phyloP scores from a whole-genome alignment of 1,284 basidiomycete genomes.

The Naganishia albida region DNA sequence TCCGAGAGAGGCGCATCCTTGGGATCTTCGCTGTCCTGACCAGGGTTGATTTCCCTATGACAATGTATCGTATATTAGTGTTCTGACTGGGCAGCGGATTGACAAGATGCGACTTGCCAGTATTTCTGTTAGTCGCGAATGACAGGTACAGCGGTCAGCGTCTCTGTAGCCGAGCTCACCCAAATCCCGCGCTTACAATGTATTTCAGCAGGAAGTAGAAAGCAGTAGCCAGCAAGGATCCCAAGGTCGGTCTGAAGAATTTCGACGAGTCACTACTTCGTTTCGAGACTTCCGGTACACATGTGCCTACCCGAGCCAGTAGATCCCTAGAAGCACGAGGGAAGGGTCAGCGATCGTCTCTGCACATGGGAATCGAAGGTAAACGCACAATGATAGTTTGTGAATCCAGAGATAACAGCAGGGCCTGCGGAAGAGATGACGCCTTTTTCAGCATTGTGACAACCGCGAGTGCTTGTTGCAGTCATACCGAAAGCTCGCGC shows the following conservation, averaged over 20 bases:
- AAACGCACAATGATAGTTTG: constrained; percentile 61
- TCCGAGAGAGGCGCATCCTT: constrained; percentile 29
- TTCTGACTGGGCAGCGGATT: not conserved
- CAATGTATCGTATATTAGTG: not conserved
- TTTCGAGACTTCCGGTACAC: too few species aligned
- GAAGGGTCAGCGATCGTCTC: too few species aligned
- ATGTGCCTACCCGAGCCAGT: constrained; percentile 17
- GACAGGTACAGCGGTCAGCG: not conserved
- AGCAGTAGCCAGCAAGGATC: constrained; percentile 61
- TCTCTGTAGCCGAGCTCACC: too few species aligned
- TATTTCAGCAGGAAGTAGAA: constrained; percentile 64
- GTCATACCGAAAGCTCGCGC: constrained; percentile 66
- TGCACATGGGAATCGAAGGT: not conserved
- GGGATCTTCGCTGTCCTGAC: constrained; percentile 53
- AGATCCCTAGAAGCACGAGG: constrained; percentile 2
- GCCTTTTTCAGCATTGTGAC: not conserved
- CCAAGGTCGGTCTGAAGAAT: constrained; percentile 63
- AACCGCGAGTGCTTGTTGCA: too few species aligned
- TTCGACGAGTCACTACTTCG: not conserved
- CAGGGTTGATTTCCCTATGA: constrained; percentile 57
- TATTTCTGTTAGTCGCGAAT: constrained; percentile 54
- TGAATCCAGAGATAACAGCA: constrained; percentile 66
- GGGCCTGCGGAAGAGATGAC: constrained; percentile 51
- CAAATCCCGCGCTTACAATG: constrained; percentile 52
- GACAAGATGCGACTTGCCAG: constrained; percentile 39